These are phyloP conservation scores for Conringia planisiliqua DNA, from an alignment of 345 rosid species.

Conservation along the genomic window DNA sequence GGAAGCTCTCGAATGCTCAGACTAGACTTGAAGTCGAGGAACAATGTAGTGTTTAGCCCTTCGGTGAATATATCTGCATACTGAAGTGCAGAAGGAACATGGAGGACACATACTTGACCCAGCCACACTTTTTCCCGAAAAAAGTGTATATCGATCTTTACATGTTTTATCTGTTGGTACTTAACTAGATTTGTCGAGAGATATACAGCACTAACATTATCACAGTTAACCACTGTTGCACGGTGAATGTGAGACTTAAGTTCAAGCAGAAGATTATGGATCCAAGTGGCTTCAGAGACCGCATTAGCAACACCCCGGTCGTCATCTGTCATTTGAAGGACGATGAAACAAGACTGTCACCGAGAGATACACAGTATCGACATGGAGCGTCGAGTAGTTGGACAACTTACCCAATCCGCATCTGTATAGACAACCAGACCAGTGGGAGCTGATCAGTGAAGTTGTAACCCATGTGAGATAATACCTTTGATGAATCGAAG, in stretches of 20 bases:
- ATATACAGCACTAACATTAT: not conserved
- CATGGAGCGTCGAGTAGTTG: not conserved
- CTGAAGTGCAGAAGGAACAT: no score
- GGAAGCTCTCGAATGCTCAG: not conserved
- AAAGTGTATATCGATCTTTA: not conserved
- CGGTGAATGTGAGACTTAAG: not conserved
- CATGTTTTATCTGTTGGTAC: not conserved
- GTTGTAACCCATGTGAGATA: not conserved
- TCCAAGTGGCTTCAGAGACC: not conserved
- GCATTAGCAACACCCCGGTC: not conserved
- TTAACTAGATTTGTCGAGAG: not conserved
- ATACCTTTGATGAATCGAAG: not conserved
- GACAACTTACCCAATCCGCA: not conserved
- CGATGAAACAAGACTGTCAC: not conserved
- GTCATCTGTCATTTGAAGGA: no score
- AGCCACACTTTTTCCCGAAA: not conserved
- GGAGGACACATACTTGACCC: not conserved
- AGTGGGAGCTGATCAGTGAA: not conserved
- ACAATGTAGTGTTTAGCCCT: no score
- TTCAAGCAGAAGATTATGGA: not conserved
- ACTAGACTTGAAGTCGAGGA: not conserved
- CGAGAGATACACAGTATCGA: not conserved
- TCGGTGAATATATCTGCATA: not conserved
- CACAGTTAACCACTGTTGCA: not conserved
- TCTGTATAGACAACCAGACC: not conserved